A percentile compares a stretch with the other conserved stretches of the same genome.
Evolutionary conservation across 495 filamentous ascomycete species (phyloP).

Genomic region (Ascodesmis nigricans): DNA sequence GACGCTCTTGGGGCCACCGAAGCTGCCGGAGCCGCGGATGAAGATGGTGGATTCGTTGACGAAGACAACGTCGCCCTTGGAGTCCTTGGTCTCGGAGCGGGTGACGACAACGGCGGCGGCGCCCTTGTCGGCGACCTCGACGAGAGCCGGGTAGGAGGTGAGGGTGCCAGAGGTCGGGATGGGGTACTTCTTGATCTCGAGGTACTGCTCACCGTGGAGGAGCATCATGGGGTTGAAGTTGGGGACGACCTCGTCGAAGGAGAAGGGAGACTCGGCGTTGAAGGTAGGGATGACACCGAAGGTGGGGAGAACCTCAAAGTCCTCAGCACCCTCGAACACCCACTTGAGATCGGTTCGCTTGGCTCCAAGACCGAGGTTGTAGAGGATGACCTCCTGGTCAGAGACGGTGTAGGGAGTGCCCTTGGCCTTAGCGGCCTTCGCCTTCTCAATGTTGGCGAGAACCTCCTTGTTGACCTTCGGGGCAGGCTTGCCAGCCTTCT

Average conservation of each 20-base stretch:
- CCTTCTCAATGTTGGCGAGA: slow-evolving; percentile 52
- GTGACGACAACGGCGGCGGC: slow-evolving; percentile 65
- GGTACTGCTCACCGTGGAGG: slow-evolving; percentile 95
- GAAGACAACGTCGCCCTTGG: slow-evolving; percentile 71
- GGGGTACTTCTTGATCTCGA: slow-evolving; percentile 83
- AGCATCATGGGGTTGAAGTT: slow-evolving; percentile 99
- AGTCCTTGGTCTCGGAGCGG: slow-evolving; percentile 57
- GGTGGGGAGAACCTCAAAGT: slow-evolving; percentile 82
- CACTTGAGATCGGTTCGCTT: slow-evolving; percentile 75
- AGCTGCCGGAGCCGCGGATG: slow-evolving; percentile 79
- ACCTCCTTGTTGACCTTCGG: slow-evolving; percentile 24
- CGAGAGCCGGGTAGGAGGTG: slow-evolving; percentile 59
- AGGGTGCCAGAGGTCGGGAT: slow-evolving; percentile 73
- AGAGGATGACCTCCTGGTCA: slow-evolving; percentile 76
- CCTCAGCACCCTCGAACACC: slow-evolving; percentile 70
- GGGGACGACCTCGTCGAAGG: slow-evolving; percentile 61
- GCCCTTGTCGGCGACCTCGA: slow-evolving; percentile 93
- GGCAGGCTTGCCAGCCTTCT: slow-evolving; percentile 2
- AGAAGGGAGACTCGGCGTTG: slow-evolving; percentile 60
- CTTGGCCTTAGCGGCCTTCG: slow-evolving; percentile 44
- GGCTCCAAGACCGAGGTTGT: slow-evolving; percentile 87
- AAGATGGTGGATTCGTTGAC: slow-evolving; percentile 90
- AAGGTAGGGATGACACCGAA: slow-evolving; percentile 85
- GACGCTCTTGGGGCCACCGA: slow-evolving; percentile 66
- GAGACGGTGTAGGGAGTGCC: slow-evolving; percentile 65